phyloP scores from a whole-genome alignment of 441 rosid genomes.

The Eruca vesicaria region DNA sequence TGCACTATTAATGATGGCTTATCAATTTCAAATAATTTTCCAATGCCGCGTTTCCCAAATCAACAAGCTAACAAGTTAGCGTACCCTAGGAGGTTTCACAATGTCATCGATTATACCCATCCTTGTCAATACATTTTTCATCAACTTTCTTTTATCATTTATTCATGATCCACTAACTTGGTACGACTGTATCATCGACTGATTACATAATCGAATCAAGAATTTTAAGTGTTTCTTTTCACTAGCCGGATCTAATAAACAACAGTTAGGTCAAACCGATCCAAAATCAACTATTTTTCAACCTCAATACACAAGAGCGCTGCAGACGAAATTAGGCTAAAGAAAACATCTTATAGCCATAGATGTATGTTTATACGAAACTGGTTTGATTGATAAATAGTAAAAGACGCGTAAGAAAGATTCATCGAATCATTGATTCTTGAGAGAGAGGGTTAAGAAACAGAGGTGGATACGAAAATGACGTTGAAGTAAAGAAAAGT shows the following conservation, averaged over 20 bases:
- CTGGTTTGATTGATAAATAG: not conserved
- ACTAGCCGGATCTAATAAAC: not conserved
- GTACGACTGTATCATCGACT: not conserved
- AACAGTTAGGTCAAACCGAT: not conserved
- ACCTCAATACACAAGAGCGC: not conserved
- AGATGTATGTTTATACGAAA: not conserved
- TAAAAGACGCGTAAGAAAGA: constrained; percentile 14
- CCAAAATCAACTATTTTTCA: not conserved
- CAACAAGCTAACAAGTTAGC: constrained; percentile 13
- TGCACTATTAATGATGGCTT: not conserved
- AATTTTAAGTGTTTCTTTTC: not conserved
- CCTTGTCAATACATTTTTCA: not conserved
- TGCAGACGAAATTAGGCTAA: not conserved
- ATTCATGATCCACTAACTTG: not conserved
- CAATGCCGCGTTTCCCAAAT: constrained; percentile 14
- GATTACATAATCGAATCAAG: not conserved
- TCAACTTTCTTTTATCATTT: not conserved
- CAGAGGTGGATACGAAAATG: constrained; percentile 1
- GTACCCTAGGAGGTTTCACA: not conserved
- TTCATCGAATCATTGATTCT: not conserved
- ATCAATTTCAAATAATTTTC: constrained; percentile 5
- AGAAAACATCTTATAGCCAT: not conserved
- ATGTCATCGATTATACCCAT: not conserved
- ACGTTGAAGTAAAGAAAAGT: constrained; percentile 8
- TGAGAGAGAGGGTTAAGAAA: not conserved